Conservation (phyloP, 306 rosid genomes). For the Bauhinia variegata region DNA sequence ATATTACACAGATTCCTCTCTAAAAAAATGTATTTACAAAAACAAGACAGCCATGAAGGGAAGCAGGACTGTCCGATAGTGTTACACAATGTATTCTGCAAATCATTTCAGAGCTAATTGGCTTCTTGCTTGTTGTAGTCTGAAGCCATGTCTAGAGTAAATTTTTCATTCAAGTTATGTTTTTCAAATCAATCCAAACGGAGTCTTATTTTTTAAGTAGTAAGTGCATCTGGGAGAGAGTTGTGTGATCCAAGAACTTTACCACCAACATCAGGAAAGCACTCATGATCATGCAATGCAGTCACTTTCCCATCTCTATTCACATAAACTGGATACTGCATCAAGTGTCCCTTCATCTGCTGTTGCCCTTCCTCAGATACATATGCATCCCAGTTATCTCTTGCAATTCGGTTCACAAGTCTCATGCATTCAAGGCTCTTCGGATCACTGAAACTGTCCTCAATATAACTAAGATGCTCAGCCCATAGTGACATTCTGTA, state of each 20-base stretch:
- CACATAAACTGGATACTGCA: slow-evolving; percentile 50
- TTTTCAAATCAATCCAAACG: too few relatives aligned
- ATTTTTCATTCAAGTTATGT: too few relatives aligned
- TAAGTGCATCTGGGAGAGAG: slow-evolving; percentile 50
- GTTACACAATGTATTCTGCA: background rate
- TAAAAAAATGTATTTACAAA: too few relatives aligned
- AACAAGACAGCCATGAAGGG: too few relatives aligned
- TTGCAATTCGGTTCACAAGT: slow-evolving; percentile 39
- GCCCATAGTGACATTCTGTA: slow-evolving; percentile 61
- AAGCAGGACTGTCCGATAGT: slow-evolving; percentile 5
- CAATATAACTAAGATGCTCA: slow-evolving; percentile 48
- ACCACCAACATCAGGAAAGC: slow-evolving; percentile 60
- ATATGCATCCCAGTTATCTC: slow-evolving; percentile 46
- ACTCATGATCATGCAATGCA: slow-evolving; percentile 37
- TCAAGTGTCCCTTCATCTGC: slow-evolving; percentile 48
- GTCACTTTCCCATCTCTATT: slow-evolving; percentile 41
- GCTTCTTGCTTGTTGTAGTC: too few relatives aligned
- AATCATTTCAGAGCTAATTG: too few relatives aligned
- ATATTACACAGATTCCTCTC: background rate
- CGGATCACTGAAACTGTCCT: slow-evolving; percentile 44
- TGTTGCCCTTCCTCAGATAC: slow-evolving; percentile 43
- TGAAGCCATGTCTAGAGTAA: too few relatives aligned
- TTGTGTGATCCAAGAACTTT: slow-evolving; percentile 51
- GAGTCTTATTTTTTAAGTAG: slow-evolving; percentile 36
- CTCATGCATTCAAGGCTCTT: slow-evolving; percentile 42